Conservation (phyloP, 345 rosid genomes). For the Arabis hirsuta region DNA sequence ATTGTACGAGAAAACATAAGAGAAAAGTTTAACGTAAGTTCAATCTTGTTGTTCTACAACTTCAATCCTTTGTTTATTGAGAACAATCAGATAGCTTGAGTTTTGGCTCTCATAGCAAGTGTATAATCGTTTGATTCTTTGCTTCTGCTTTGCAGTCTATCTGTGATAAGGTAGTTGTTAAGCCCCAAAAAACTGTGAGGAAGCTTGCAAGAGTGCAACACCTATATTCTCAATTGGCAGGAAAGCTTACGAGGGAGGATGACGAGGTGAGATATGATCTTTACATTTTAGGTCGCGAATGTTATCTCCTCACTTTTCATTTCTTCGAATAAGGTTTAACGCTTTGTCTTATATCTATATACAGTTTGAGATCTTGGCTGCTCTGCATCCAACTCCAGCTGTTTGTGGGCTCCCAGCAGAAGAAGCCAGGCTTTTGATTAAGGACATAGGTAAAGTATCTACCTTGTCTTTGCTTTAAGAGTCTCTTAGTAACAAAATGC, state of each 20-base stretch:
- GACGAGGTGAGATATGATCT: conserved; percentile 64
- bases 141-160: conserved; percentile 56
- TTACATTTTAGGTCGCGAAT: background rate
- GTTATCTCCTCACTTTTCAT: background rate
- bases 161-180: conserved; percentile 63
- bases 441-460: conserved; percentile 65
- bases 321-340: background rate
- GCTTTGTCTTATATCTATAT: conserved; percentile 9
- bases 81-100: background rate
- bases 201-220: conserved; percentile 93
- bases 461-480: background rate
- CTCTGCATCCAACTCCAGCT: conserved; percentile 96
- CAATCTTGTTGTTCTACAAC: conserved; percentile 20
- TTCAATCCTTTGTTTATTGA: background rate
- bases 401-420: conserved; percentile 95
- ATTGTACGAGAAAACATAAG: conserved; percentile 87
- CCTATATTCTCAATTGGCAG: conserved; percentile 71
- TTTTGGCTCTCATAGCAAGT: background rate
- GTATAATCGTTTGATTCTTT: background rate
- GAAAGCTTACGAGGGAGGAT: conserved; percentile 70
- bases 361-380: conserved; percentile 79
- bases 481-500: conserved; percentile 11
- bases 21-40: conserved; percentile 73
- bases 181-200: conserved; percentile 72
- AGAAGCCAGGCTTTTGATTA: conserved; percentile 80